Percentiles rank a stretch among this genome's conserved stretches.
phyloP scores from a whole-genome alignment of 495 filamentous ascomycete species.

The Schizothecium vesticola region DNA sequence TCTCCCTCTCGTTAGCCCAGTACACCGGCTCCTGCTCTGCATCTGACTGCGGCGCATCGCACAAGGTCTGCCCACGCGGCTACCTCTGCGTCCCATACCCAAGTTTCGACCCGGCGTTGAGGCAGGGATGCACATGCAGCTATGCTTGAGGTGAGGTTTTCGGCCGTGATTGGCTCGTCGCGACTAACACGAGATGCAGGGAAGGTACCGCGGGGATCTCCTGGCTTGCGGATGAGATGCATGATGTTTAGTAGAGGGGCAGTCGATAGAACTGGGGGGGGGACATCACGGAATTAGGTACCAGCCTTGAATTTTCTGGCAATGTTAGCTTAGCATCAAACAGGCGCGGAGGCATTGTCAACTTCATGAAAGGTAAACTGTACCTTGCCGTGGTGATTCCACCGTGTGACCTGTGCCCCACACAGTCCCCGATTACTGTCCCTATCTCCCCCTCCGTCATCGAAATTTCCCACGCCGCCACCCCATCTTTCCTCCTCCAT shows the following conservation, averaged over 20 bases:
- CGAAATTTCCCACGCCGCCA: not conserved
- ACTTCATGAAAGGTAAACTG: not conserved
- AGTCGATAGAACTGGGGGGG: not conserved
- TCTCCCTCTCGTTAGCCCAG: constrained; percentile 5
- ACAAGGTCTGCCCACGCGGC: constrained; percentile 17
- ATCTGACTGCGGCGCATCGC: constrained; percentile 15
- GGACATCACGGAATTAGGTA: not conserved
- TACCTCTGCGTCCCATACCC: constrained; percentile 26
- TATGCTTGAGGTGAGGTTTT: constrained; percentile 5
- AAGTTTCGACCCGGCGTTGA: constrained; percentile 14
- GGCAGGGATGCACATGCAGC: constrained; percentile 26
- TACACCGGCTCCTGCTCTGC: constrained; percentile 25
- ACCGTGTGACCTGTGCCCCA: not conserved
- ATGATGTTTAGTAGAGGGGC: not conserved
- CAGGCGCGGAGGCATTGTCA: not conserved
- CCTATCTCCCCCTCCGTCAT: not conserved
- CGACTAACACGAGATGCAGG: not conserved
- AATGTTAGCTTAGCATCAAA: not conserved
- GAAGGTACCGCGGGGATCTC: not conserved
- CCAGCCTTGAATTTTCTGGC: not conserved
- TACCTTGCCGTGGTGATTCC: not conserved
- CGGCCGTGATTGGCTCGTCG: not conserved
- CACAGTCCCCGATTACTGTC: not conserved
- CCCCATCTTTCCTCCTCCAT: not conserved
- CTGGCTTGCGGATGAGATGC: not conserved